Base-by-base conservation (phyloP, 2,329 filamentous ascomycete genomes). In the Cladophialophora carrionii region DNA sequence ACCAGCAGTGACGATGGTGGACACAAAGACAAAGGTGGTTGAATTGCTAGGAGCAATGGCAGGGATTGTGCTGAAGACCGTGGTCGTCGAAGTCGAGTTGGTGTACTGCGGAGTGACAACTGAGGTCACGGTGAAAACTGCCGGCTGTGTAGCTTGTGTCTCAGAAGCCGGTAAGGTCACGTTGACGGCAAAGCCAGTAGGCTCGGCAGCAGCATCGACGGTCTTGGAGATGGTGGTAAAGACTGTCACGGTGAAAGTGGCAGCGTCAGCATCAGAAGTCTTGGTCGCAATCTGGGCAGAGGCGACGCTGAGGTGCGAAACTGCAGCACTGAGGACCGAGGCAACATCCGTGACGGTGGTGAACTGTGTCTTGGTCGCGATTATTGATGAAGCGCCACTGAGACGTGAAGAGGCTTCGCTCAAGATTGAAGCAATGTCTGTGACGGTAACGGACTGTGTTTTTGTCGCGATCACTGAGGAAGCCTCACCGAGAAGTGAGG, bases 241-340 rank as follows among this genome's bases (percentile, higher is more conserved):
- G 54, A 46, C n/a, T 10, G 52, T 54, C 22, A 32, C 8, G 52
- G 52, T 54, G 52, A 20, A 14, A 34, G 52, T 54, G 52, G 26
- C 52, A 54, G 24, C 26, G 29, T 12, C 29, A 20, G 29, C 52
- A 34, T 10, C 17, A n/a, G 52, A 54, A 20, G 58, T 61, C 34
- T 61, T 61, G 34, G 29, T 61, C 5, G 24, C 57, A 32, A 61
- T 37, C 57, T 37, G 29, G 12, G 57, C 53, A 41, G 57, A 51
- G n/a, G 57, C 57, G n/a, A 51, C 29, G 32, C 43, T 32, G 29
- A 60, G 57, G 10, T 51, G 12, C 4, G 57, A 60, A 20, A n/a
- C 22, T 31, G 31, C 46, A 7, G 54, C 54, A 43, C 54, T 57
- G 8, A 57, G 37, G 22, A 57, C 26, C 8, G 54, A 29, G n/a